Conservation (phyloP, 352 stramenopile genomes). For the Pythium aristosporum region DNA sequence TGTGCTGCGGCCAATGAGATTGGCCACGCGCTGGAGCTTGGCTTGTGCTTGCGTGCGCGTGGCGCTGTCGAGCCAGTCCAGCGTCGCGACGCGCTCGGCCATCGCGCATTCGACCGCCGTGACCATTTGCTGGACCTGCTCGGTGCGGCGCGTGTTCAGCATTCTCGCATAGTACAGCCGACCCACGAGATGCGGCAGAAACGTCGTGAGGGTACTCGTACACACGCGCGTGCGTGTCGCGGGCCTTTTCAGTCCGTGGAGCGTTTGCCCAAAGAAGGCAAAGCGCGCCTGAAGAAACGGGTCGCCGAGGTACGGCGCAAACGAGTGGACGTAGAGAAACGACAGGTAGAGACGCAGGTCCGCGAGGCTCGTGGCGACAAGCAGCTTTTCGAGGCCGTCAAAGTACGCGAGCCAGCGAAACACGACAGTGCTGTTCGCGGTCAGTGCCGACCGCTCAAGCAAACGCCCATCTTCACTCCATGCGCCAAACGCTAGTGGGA, state of each 20-base stretch:
- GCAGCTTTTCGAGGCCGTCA: conserved; percentile 38
- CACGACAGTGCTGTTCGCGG: conserved; percentile 36
- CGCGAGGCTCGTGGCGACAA: conserved; percentile 16
- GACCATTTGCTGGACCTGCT: conserved; percentile 76
- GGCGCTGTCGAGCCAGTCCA: conserved; percentile 87
- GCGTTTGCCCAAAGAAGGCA: conserved; percentile 75
- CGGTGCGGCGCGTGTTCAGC: conserved; percentile 69
- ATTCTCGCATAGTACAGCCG: conserved; percentile 81
- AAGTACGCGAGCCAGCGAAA: conserved; percentile 54
- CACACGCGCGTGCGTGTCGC: conserved; percentile 63
- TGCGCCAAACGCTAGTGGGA: conserved; percentile 45
- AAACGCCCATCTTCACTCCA: conserved; percentile 37
- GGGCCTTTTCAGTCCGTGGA: conserved; percentile 64
- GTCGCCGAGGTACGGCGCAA: conserved; percentile 38
- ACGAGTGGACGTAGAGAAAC: conserved; percentile 42
- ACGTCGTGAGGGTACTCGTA: conserved; percentile 29
- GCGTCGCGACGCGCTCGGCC: conserved; percentile 67
- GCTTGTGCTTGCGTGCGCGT: conserved; percentile 73
- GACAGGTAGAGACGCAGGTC: conserved; percentile 50
- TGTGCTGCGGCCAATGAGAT: conserved; percentile 37
- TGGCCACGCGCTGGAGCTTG: conserved; percentile 68
- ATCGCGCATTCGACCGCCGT: conserved; percentile 78
- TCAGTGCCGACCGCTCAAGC: conserved; percentile 36
- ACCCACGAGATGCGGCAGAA: conserved; percentile 50
- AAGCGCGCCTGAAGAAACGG: conserved; percentile 84